Evolutionary conservation across 257 asterid genomes (phyloP).

Genomic region (Solanum gracilifrons): DNA sequence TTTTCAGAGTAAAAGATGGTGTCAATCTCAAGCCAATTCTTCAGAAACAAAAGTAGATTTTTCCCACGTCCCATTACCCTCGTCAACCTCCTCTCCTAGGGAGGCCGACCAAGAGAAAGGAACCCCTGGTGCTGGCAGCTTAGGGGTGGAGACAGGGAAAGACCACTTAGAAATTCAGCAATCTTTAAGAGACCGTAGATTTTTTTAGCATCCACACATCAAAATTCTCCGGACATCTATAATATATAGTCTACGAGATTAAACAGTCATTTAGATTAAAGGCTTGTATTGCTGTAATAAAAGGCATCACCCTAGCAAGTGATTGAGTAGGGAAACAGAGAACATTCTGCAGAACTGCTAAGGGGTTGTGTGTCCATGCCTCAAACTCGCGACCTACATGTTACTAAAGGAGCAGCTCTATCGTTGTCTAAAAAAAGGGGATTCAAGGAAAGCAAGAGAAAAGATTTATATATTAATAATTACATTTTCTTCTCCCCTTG

Average conservation of each 20-base stretch:
- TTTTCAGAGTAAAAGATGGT: neutral
- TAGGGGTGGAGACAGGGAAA: neutral
- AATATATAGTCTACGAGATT: neutral
- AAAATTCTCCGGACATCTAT: neutral
- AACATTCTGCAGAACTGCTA: neutral
- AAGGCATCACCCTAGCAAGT: neutral
- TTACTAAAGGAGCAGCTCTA: neutral
- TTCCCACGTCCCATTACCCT: neutral
- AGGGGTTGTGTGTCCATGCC: neutral
- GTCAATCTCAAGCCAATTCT: neutral
- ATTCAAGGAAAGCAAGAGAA: neutral
- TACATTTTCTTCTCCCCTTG: conserved; percentile 92
- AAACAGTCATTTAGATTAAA: neutral
- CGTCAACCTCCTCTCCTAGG: neutral
- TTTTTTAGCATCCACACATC: neutral
- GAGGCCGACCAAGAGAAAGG: neutral
- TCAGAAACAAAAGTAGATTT: neutral
- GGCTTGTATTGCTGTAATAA: neutral
- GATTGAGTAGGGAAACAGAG: neutral
- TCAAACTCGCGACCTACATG: neutral
- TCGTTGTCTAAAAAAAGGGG: neutral
- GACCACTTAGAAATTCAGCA: neutral
- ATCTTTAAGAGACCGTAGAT: neutral
- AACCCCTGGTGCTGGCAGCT: neutral
- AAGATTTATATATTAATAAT: neutral